Base-by-base conservation (phyloP, 1,284 basidiomycete species). In the Boletus sp. region DNA sequence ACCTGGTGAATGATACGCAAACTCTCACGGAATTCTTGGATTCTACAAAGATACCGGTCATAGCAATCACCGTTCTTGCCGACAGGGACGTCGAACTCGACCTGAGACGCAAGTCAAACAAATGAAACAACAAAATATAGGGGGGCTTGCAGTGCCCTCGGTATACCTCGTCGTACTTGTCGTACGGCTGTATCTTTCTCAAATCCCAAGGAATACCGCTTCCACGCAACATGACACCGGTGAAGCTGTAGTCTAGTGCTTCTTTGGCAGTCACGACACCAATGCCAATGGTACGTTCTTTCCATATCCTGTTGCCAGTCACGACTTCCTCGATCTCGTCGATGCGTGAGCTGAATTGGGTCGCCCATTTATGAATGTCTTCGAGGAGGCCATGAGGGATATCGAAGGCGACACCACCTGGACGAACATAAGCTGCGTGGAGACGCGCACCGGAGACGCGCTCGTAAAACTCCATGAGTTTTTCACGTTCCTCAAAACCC, bases 391-490 rank as follows among this genome's bases (percentile, higher is more conserved):
- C 95, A 61, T 97, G 94, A 6, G 95, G 95, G 40, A 99, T 76
- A 66, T 99, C 96, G 67, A 94, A 98, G 2, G 96, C 94, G 41
- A 99, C 96, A 63, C 96, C 95, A 56, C 95, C 95, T 4, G 95
- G 96, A 53, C 95, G 91, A 41, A 99, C 86, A 69, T 98, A 99
- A n/a, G 95, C 95, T 6, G 94, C 86, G 67, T 99, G 95, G 63
- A 99, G 78, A 52, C 95, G 93, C 2, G 95, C 95, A 59, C 95
- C 95, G 8, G 94, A 98, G 29, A 99, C 94, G 50, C 95, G 92
- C 72, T 99, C 95, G 72, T 99, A 98, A 73, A 99, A 99, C 70
- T 99, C 95, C 95, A 98, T 98, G 57, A 99, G 84, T 77, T 99
- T 98, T 74, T 99, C 95, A 57, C 95, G 93, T 73, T 99, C 95